Base-by-base conservation (phyloP, 2,329 filamentous ascomycete species). In the Nothophoma quercina region DNA sequence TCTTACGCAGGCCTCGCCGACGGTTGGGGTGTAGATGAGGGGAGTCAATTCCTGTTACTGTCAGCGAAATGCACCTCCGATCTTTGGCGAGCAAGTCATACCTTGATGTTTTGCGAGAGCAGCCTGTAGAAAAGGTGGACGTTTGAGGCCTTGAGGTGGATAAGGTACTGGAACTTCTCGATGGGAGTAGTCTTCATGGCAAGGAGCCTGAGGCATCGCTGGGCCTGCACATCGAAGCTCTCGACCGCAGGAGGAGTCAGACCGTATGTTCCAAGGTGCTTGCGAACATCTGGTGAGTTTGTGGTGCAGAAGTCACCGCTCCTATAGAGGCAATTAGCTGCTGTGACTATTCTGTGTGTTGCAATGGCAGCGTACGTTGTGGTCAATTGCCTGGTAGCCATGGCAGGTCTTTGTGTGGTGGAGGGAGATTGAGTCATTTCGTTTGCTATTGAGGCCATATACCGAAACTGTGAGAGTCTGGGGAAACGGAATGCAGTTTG, bases 1-100 rank as follows among this genome's bases (percentile, higher is more conserved):
- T 78, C 93, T 89, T 73, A 96, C 82, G 80, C 95, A 99, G 63
- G 96, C 95, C 74, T 98, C 93, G 68, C 95, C 95, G 67, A 99
- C 92, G 69, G 90, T 93, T 36, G 90, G 90, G 15, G 90, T 95
- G 79, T 95, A 95, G 67, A 95, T 90, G 60, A 93, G 80, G 40
- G 90, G 90, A 78, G 91, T 93, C 63, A 93, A 79, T 67, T 92
- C 88, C 78, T 88, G 81, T 13, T 25, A 16, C 8, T 7, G 62
- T 73, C 55, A 88, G 67, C 43, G 44, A 18, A 32, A 16, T 3
- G 28, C 4, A 21, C 38, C 32, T 42, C 38, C 23, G 32, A 25
- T 8, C 3, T 7, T 29, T 36, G 32, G 34, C 12, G 38, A 18
- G 7, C 3, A 21, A 19, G 25, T 18, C 61, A 25, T 49, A 82